Base-by-base conservation (phyloP, 371 early-diverging fungal species). In the Mortierella sp. region DNA sequence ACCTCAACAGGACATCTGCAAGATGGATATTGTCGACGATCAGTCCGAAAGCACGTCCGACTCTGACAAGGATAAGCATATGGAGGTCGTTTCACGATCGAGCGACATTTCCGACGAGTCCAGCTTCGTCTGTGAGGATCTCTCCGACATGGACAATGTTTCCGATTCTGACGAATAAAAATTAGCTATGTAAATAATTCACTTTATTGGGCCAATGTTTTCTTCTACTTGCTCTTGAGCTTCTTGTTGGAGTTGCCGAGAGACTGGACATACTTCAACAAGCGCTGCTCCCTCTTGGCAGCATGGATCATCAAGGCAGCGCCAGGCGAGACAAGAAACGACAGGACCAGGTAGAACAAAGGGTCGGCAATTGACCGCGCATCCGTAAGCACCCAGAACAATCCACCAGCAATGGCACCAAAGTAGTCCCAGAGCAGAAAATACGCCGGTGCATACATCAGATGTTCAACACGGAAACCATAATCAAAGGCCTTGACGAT, bases 101-200 rank as follows among this genome's bases (percentile, higher is more conserved):
- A 73, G 80, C 31, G 77, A 77, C 43, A 50, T 83, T 6, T 83
- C 83, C 10, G 69, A 40, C 21, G 83, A 83, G 48, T 83, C 83
- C 19, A 80, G 80, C 24, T 31, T 80, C 57, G 55, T 83, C n/a
- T 77, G 80, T 46, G 72, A 64, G 5, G 80, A 83, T 14, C 73
- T 83, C 48, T 80, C 83, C 1, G 83, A 83, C 6, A 48, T 71
- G 10, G 80, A 80, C 19, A 34, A 61, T 34, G 21, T 0, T 16
- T 50, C 31, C 28, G 44, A 44, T 26, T 16, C 34, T 4, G 48
- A 80, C 5, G 43, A 46, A 3, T 19, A 31, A 16, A n/a, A 1
- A 72, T 50, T 37, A 11, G 2, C 5, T 5, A 8, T 6, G 43
- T 67, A 67, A 67, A 67, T 67, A 67, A 34, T 37, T 37, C 37